phyloP scores from a whole-genome alignment of 176 grass and related monocot species.

The Triticum turgidum region DNA sequence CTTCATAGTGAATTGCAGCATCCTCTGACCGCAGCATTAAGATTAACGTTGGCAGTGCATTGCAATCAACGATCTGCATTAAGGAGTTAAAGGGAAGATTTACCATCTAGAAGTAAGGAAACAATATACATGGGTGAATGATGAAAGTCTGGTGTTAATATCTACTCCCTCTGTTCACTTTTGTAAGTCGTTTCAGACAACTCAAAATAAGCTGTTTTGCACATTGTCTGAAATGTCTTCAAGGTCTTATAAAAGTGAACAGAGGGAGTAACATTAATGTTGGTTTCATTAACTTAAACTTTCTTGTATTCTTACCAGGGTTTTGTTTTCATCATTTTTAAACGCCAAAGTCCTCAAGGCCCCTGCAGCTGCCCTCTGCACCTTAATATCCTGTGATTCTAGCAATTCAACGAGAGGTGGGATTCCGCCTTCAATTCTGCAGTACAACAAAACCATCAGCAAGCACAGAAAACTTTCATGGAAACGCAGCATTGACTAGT shows the following conservation, averaged over 20 bases:
- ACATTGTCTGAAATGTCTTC: too few species aligned
- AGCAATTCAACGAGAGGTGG: conserved; percentile 96
- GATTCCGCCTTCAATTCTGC: conserved; percentile 95
- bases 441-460: conserved; percentile 37
- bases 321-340: conserved; percentile 99
- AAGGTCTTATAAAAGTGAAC: too few species aligned
- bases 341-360: conserved; percentile 94
- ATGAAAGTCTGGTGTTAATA: conserved; percentile 21
- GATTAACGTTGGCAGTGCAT: conserved; percentile 95
- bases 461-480: conserved; percentile 20
- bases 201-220: too few species aligned
- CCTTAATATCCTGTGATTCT: conserved; percentile 91
- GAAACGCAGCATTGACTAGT: not conserved
- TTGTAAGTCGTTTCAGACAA: too few species aligned
- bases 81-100: not conserved
- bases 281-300: conserved; percentile 1
- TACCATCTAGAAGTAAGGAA: not conserved
- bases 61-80: conserved; percentile 94
- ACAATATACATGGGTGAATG: not conserved
- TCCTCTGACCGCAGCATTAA: conserved; percentile 98
- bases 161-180: not conserved
- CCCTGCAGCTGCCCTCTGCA: conserved; percentile 97
- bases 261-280: not conserved
- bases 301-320: conserved; percentile 51
- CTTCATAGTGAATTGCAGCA: conserved; percentile 98